Evolutionary conservation across 2,329 filamentous ascomycete species (phyloP).

Genomic region (Phaeoacremonium minimum): DNA sequence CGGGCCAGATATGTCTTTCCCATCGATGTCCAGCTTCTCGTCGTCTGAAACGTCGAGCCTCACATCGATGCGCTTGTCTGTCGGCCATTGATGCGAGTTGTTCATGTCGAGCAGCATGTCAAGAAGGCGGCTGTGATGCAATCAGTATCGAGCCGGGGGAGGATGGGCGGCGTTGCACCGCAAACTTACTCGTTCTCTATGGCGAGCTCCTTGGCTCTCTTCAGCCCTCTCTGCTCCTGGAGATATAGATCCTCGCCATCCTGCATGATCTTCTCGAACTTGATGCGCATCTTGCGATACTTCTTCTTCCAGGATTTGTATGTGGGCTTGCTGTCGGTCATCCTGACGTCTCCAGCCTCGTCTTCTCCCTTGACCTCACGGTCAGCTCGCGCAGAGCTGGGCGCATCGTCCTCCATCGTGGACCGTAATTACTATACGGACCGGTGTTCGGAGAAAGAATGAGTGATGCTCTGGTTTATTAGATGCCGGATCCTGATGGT

Average conservation of each 20-base stretch:
- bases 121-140: constrained; percentile 65
- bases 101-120: constrained; percentile 91
- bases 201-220: constrained; percentile 76
- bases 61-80: constrained; percentile 71
- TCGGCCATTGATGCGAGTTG: constrained; percentile 71
- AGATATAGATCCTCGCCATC: constrained; percentile 79
- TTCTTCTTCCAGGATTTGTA: constrained; percentile 84
- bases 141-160: constrained; percentile 4
- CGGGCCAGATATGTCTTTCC: too few species aligned
- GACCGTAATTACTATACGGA: too few species aligned
- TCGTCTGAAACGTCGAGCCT: constrained; percentile 59
- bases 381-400: constrained; percentile 11
- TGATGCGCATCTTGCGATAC: constrained; percentile 84
- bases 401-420: constrained; percentile 23
- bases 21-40: constrained; percentile 45
- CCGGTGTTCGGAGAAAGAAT: too few species aligned
- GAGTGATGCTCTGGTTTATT: too few species aligned
- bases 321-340: constrained; percentile 41
- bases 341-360: constrained; percentile 23
- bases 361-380: constrained; percentile 38
- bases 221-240: constrained; percentile 74
- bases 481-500: too few species aligned
- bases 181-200: constrained; percentile 83
- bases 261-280: constrained; percentile 73
- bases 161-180: neutral